phyloP scores from a whole-genome alignment of 1,284 basidiomycete species.

The Bothia castanella region DNA sequence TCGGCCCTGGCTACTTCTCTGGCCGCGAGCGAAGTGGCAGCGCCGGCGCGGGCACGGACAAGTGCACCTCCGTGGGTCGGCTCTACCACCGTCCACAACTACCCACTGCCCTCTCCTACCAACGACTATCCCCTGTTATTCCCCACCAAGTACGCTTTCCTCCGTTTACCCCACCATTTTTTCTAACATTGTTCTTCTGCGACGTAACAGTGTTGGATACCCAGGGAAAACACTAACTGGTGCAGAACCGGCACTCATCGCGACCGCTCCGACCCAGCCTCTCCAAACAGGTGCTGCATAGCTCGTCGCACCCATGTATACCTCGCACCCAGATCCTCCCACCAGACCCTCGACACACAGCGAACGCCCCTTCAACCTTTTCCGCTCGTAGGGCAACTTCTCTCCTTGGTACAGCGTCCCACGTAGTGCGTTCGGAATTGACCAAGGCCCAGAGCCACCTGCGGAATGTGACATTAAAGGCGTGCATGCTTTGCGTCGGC shows the following conservation, averaged over 20 bases:
- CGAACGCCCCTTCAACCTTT: constrained; percentile 51
- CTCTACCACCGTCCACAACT: neutral
- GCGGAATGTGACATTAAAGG: constrained; percentile 67
- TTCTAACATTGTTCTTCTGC: neutral
- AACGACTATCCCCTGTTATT: neutral
- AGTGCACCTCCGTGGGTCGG: neutral
- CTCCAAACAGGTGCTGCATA: constrained; percentile 67
- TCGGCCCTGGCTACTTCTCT: constrained; percentile 15
- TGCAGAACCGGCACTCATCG: constrained; percentile 72
- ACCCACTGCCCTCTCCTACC: neutral
- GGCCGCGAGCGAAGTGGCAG: neutral
- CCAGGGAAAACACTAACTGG: constrained; percentile 82
- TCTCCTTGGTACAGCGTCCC: constrained; percentile 81
- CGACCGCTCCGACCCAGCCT: constrained; percentile 75
- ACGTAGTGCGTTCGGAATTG: constrained; percentile 65
- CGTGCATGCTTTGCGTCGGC: constrained; percentile 74
- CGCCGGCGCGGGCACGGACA: neutral
- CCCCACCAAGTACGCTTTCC: constrained; percentile 15
- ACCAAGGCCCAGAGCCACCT: constrained; percentile 67
- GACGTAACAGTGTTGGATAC: constrained; percentile 56
- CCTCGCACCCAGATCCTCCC: constrained; percentile 17
- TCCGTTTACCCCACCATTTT: neutral
- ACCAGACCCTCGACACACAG: constrained; percentile 17
- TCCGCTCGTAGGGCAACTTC: constrained; percentile 79
- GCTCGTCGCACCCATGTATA: constrained; percentile 48